phyloP scores from a whole-genome alignment of 2,329 filamentous ascomycete species.

The Cercospora citrullina region DNA sequence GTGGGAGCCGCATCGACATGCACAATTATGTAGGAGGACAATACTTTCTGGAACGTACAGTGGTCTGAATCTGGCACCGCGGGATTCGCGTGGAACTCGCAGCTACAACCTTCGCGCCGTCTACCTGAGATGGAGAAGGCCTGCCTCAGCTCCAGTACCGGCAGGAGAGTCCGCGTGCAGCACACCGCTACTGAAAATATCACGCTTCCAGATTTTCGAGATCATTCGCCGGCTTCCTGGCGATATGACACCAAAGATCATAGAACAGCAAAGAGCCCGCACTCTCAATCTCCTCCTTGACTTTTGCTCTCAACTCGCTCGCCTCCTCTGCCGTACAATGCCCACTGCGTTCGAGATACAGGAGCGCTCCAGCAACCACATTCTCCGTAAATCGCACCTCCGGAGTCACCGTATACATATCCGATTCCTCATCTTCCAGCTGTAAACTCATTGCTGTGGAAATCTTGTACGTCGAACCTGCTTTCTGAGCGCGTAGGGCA shows the following conservation, averaged over 20 bases:
- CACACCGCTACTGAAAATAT: not conserved
- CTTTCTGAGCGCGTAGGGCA: constrained; percentile 12
- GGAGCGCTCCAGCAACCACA: constrained; percentile 14
- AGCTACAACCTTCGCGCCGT: not conserved
- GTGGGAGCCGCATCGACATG: not conserved
- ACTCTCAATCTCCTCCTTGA: constrained; percentile 20
- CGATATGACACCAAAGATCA: constrained; percentile 29
- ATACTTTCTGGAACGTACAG: not conserved
- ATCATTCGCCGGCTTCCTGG: not conserved
- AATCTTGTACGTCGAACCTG: constrained; percentile 25
- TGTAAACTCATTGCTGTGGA: constrained; percentile 14
- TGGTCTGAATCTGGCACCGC: not conserved
- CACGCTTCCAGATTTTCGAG: not conserved
- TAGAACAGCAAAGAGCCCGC: constrained; percentile 23
- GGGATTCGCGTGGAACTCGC: not conserved
- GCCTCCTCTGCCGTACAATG: constrained; percentile 9
- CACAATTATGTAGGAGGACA: not conserved
- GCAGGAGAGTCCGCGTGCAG: not conserved
- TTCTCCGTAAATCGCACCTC: constrained; percentile 22
- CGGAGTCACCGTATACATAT: constrained; percentile 25
- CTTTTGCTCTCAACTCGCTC: not conserved
- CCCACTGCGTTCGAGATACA: constrained; percentile 15
- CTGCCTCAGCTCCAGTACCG: not conserved
- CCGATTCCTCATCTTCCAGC: constrained; percentile 20
- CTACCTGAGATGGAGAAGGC: not conserved